phyloP scores from a whole-genome alignment of 73 alveolate species.

The Effrenium voratum region DNA sequence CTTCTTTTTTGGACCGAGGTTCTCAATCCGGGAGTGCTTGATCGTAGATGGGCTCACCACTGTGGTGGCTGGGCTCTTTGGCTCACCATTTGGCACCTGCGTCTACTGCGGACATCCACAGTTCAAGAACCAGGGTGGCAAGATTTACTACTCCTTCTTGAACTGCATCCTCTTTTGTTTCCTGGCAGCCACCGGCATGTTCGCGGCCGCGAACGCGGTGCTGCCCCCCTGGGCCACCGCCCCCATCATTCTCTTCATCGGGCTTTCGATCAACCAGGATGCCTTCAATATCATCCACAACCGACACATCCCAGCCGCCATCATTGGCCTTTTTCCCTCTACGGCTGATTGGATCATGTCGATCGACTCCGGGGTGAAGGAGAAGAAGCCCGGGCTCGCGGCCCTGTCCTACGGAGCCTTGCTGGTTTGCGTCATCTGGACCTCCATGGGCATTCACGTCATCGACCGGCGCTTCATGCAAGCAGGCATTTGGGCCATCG shows the following conservation, averaged over 20 bases:
- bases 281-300: conserved; percentile 46
- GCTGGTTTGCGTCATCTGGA: conserved; percentile 43
- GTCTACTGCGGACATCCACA: conserved; percentile 90
- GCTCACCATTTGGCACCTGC: conserved; percentile 85
- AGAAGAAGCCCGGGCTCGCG: conserved; percentile 22
- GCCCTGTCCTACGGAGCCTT: conserved; percentile 56
- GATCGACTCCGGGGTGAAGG: not conserved
- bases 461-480: conserved; percentile 55
- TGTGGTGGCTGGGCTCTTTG: conserved; percentile 56
- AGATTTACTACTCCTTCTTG: conserved; percentile 82
- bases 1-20: not conserved
- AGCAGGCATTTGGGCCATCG: conserved; percentile 47
- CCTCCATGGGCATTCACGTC: conserved; percentile 21
- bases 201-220: conserved; percentile 53
- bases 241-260: conserved; percentile 64
- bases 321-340: conserved; percentile 39
- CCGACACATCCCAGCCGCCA: conserved; percentile 62
- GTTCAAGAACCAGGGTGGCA: conserved; percentile 81
- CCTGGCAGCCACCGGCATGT: conserved; percentile 62
- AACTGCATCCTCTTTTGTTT: conserved; percentile 82
- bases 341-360: conserved; percentile 62
- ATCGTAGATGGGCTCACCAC: conserved; percentile 86
- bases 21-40: conserved; percentile 79
- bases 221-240: conserved; percentile 86
- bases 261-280: conserved; percentile 53